phyloP scores from a whole-genome alignment of 441 rosid genomes.

The Erysimum cheiri region DNA sequence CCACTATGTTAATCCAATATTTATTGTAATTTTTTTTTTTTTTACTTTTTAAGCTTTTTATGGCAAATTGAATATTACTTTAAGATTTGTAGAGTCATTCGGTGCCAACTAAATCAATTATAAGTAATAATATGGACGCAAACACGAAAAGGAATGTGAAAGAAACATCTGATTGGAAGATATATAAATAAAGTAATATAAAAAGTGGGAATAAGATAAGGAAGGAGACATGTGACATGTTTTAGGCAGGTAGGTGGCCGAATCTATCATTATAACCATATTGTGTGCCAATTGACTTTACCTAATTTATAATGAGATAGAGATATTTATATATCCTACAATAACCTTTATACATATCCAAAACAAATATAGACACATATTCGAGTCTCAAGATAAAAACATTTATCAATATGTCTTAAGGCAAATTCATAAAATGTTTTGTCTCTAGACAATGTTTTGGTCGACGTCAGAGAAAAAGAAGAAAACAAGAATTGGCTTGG shows the following conservation, averaged over 20 bases:
- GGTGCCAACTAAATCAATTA: conserved; percentile 8
- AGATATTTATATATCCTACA: background rate
- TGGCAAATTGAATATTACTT: background rate
- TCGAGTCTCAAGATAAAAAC: conserved; percentile 3
- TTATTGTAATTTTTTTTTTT: background rate
- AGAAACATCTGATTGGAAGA: conserved; percentile 28
- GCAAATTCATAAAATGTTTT: background rate
- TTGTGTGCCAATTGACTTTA: conserved; percentile 40
- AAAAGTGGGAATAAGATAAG: conserved; percentile 36
- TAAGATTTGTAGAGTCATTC: background rate
- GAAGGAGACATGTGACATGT: conserved; percentile 47
- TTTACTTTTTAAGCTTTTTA: background rate
- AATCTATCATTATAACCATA: conserved; percentile 44
- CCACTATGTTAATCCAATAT: conserved; percentile 1
- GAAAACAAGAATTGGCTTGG: conserved; percentile 18
- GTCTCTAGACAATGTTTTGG: conserved; percentile 26
- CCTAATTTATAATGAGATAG: conserved; percentile 24
- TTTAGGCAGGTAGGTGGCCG: conserved; percentile 46
- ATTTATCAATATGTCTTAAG: background rate
- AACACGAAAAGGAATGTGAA: conserved; percentile 31
- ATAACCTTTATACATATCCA: conserved; percentile 15
- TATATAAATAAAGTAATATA: conserved; percentile 2
- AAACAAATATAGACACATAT: conserved; percentile 15
- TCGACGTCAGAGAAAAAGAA: conserved; percentile 6
- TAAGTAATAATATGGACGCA: conserved; percentile 7